Evolutionary conservation across 75 land plant species (phyloP).

Genomic region (Gnetum montanum): DNA sequence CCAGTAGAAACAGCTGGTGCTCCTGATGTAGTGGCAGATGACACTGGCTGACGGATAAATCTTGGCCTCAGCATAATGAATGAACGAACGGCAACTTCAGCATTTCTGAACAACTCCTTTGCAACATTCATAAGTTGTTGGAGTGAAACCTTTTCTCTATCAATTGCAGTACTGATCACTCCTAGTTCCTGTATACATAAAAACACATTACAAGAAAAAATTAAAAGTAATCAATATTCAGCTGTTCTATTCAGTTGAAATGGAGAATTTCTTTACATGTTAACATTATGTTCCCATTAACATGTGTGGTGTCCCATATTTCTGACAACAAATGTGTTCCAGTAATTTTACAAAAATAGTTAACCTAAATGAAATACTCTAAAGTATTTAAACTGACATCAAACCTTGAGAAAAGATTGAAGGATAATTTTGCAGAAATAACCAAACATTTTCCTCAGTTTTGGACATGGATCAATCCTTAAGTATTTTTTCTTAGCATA

Average conservation of each 20-base stretch:
- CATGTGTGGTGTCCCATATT: too few species aligned
- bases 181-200: slow-evolving; percentile 66
- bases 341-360: too few species aligned
- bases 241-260: background rate
- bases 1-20: slow-evolving; percentile 22
- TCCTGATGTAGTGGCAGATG: slow-evolving; percentile 18
- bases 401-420: too few species aligned
- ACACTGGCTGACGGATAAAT: slow-evolving; percentile 35
- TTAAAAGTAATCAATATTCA: too few species aligned
- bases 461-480: too few species aligned
- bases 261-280: background rate
- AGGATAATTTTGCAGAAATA: too few species aligned
- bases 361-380: too few species aligned
- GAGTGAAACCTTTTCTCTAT: slow-evolving; percentile 53
- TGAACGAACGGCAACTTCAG: slow-evolving; percentile 90
- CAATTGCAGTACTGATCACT: slow-evolving; percentile 56
- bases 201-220: too few species aligned
- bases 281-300: background rate
- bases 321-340: too few species aligned
- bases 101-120: slow-evolving; percentile 64
- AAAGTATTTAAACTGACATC: too few species aligned
- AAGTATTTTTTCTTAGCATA: too few species aligned
- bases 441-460: too few species aligned
- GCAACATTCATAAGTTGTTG: slow-evolving; percentile 47
- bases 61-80: slow-evolving; percentile 71